Base-by-base conservation (phyloP, 2,329 filamentous ascomycete genomes). In the Dothistroma septosporum region DNA sequence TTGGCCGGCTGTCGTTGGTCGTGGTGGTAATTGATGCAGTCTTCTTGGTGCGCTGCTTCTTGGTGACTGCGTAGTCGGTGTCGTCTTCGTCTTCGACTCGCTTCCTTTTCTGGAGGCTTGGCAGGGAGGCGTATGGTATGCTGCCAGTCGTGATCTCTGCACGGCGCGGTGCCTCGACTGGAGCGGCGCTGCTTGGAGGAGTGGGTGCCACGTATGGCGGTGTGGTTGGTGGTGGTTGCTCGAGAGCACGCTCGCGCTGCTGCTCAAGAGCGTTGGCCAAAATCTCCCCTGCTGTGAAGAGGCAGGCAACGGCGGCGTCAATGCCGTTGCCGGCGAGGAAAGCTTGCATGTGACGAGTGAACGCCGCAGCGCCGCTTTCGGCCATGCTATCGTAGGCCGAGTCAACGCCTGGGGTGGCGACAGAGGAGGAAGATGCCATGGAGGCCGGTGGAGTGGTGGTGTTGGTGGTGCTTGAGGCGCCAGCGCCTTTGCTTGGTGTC, bases 251-350 rank as follows among this genome's bases (percentile, higher is more conserved):
- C 11, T 50, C 22, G 28, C 47, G 47, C 47, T 50, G 47, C 6
- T 28, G 47, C 21, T 50, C 47, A 14, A 50, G 21, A 50, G 28
- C 22, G 21, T 50, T 50, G 21, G 19, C 47, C 9, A 50, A 21
- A 28, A 56, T 14, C 22, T 14, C 37, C 16, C 48, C 54, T 28
- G 54, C 54, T 6, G 54, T 56, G 41, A 56, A 56, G 21, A 47
- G 54, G 16, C 7, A 21, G 11, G 21, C 37, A 11, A 41, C 35
- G 12, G 12, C 35, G 16, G 19, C 54, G 22, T 21, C 12, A 24
- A 56, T 47, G 41, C 54, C 54, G 22, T 48, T 44, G 35, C 6
- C 22, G 16, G 16, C 8, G 6, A 56, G 54, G 21, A 48, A 56
- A 14, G 31, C 28, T 24, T 56, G 54, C 37, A 56, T 28, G 41